Evolutionary conservation across 139 green algal species (phyloP), one percentile per base, ranked within the genome.

Genomic region (Marvania coccoides): DNA sequence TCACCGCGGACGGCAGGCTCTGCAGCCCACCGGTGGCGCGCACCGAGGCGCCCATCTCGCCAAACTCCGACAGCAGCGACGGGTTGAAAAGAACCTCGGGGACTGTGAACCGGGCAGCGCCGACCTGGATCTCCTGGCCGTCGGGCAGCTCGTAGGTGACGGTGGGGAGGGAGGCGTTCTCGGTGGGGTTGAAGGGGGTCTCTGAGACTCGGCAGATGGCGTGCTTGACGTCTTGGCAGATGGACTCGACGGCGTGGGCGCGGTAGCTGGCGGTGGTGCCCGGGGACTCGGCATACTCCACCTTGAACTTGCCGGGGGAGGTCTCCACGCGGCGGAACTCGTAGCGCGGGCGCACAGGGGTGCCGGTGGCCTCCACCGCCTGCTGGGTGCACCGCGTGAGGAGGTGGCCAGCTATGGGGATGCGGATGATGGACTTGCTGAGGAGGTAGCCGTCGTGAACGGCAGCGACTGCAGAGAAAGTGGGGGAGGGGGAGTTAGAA

Each of bases 381-480:
- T 77, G 66, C 31, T 19, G 23, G 71, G 91, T 81, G 68, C 76
- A 79, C 54, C 81, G 55, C 6, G 83, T 87, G 5, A 96, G 81
- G 24, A 90, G 40, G 14, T 71, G 56, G 10, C 92, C 92, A 3
- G 73, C 91, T 29, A 98, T 10, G 0, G 89, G 84, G 0, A 71
- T 80, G 14, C 77, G 75, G 19, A 70, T 45, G 15, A 96, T 66
- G 29, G 75, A 83, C 67, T 95, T 96, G n/a, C 79, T 58, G 26
- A 99, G 84, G 47, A 93, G 74, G 65, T 90, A 97, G 26, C 93
- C 93, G 51, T 98, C 93, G 39, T 96, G 86, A 28, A 98, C 91
- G 9, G 91, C 92, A 10, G 88, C 56, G 10, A 95, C 90, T 88
- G 87, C 82, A 63, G 7, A 14, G 2, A 35, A 23, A 37, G 19